Evolutionary conservation across 2,329 filamentous ascomycete species (phyloP), one percentile per base, ranked within the genome.

Genomic region (Onygena corvina): DNA sequence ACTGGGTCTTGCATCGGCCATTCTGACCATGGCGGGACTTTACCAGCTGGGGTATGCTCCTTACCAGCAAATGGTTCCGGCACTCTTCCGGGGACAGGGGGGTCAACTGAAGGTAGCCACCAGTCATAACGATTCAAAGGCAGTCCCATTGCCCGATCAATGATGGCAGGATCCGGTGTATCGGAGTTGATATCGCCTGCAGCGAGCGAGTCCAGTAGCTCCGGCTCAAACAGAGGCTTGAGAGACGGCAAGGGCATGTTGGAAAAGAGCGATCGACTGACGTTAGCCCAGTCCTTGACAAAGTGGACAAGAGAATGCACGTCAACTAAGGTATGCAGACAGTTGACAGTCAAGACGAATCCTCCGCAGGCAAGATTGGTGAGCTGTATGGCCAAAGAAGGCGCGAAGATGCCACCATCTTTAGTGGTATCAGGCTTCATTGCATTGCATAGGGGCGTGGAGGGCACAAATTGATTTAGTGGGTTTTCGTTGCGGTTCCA

Each of bases 291-390:
- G 18, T 63, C 55, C 27, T 68, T 63, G 30, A 71, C 61, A 45
- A 76, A 75, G 2, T 61, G 55, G 48, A 69, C 59, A 48, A 76
- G 55, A 0, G 67, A 57, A 14, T 66, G 60, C 1, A 71, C 71
- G 52, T 76, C 72, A 0, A 68, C 67, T 3, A 76, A 59, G 2
- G 62, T 60, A 55, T 76, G 73, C 1, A 69, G 64, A 16, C 71
- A 54, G 42, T 63, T 64, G n/a, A 72, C 57, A 7, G 65, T 63
- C 7, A 76, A 53, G 1, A 64, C 66, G 36, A 66, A 67, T 2
- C 67, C 68, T 1, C 70, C 69, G 45, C 67, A 68, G 6, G 57
- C 52, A 52, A 74, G 70, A 0, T 56, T 50, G 0, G 61, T 72
- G 27, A 73, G 49, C 54, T 74, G 71, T 1, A 71, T 59, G 3